Evolutionary conservation across 768 basidiomycete genomes (phyloP).

Genomic region (Crassisporium funariophilum): DNA sequence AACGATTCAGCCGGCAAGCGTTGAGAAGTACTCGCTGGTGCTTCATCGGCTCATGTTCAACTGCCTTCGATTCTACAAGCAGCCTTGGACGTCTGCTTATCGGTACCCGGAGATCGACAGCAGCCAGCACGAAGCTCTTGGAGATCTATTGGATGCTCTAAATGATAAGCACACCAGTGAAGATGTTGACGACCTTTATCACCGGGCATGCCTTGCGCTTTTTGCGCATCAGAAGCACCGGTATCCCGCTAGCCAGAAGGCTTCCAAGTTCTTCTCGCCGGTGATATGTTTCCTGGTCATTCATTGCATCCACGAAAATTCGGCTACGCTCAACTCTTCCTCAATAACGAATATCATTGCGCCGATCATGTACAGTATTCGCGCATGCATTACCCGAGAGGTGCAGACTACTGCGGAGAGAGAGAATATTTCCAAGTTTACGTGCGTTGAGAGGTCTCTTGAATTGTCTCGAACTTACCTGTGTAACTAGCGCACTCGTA

Average conservation of each 20-base stretch:
- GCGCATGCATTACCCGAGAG: neutral
- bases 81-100: neutral
- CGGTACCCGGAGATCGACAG: neutral
- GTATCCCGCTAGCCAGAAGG: neutral
- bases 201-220: neutral
- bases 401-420: no score
- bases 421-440: neutral
- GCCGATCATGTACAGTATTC: slow-evolving; percentile 4
- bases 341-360: slow-evolving; percentile 1
- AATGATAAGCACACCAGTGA: neutral
- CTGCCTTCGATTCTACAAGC: neutral
- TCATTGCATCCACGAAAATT: neutral
- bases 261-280: slow-evolving; percentile 4
- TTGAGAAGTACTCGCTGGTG: neutral
- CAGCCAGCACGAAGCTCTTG: neutral
- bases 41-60: neutral
- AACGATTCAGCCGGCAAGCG: neutral
- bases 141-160: neutral
- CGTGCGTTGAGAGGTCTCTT: neutral
- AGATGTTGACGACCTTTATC: neutral
- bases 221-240: slow-evolving; percentile 3
- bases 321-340: neutral
- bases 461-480: neutral
- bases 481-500: neutral
- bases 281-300: slow-evolving; percentile 1